Base-by-base conservation (phyloP, 1,284 basidiomycete species). In the Heterobasidion irregulare region DNA sequence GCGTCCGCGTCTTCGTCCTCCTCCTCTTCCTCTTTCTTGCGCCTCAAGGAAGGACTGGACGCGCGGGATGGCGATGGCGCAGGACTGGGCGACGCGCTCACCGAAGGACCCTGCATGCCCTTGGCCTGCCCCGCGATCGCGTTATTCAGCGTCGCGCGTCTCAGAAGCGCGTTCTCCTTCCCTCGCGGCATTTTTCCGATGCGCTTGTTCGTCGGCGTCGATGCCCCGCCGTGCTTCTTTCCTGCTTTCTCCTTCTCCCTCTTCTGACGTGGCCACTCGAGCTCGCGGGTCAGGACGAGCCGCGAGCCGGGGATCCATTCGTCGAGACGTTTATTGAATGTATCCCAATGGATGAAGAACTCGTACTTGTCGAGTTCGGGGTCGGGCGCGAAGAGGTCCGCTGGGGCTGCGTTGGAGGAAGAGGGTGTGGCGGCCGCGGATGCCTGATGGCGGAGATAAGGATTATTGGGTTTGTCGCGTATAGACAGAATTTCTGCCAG, bases 241-340 rank as follows among this genome's bases (percentile, higher is more conserved):
- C 59, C 67, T 8, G 56, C 57, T 47, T 67, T 64, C 9, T 61
- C 57, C 54, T 67, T 68, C 5, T 65, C 53, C 33, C 88, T 88
- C 65, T 91, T 92, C 0, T 96, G 95, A 65, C 92, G 92, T 1
- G 97, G 97, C 94, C 93, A 98, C 69, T 98, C 93, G 62, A 99
- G 81, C 66, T 98, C 94, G 61, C 89, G 80, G 57, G 77, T 80
- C 34, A 95, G 77, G 50, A 98, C 80, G 57, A 99, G 80, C 36
- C 94, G 83, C 2, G 89, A 87, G 15, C 91, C 92, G 32, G 86
- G 76, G n/a, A 99, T 89, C 97, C 97, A 99, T 61, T 98, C 97
- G 70, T 99, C 97, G 52, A 99, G 79, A 65, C 97, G 94, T 73
- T 98, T 97, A 77, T 98, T 98, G 79, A 97, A 98, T 63, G 92